Evolutionary conservation across 805 yeast species (phyloP), one percentile per base, ranked within the genome.

Genomic region (Candida ascalaphidarum): DNA sequence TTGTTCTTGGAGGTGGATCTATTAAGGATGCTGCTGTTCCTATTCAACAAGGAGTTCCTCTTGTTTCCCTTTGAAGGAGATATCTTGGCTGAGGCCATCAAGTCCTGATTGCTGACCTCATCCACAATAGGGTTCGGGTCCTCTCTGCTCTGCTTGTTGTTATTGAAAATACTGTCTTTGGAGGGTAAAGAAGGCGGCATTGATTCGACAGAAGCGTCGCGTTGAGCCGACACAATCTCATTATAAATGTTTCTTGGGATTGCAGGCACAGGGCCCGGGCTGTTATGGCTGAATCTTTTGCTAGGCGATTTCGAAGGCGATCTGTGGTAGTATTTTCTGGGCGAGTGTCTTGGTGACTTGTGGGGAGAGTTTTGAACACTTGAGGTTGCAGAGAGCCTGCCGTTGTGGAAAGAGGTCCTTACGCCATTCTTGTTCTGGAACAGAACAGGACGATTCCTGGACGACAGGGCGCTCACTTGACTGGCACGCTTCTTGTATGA

Each of bases 241-340:
- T 63, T 53, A 37, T 63, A 63, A 26, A 63, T 53, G 32, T 62
- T 61, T 36, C 67, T 48, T 10, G 68, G 68, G 21, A 61, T 50
- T 19, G 52, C 58, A 30, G 52, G 55, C 14, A 28, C 34, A n/a
- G 51, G 50, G 7, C 51, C 40, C 2, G 45, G 43, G 9, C 35
- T 29, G 11, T 25, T 46, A 23, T 28, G 21, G 17, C 38, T 34
- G 2, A 37, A 35, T 21, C 39, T 38, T 15, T 49, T 44, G 15
- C 42, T 35, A 4, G 58, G 53, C 11, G 52, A 45, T 18, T 35
- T 35, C 11, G 34, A 29, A 4, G 48, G 47, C 18, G 41, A 39
- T 17, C 27, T 16, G 21, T 21, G 25, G 21, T 31, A 31, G 12
- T 29, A 32, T 11, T 23, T 20, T 5, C 7, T n/a, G 5, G 38